Percentiles rank a stretch among this genome's conserved stretches.
phyloP scores from a whole-genome alignment of 1,139 yeast species.

The Magnusiomyces tetraspermus region DNA sequence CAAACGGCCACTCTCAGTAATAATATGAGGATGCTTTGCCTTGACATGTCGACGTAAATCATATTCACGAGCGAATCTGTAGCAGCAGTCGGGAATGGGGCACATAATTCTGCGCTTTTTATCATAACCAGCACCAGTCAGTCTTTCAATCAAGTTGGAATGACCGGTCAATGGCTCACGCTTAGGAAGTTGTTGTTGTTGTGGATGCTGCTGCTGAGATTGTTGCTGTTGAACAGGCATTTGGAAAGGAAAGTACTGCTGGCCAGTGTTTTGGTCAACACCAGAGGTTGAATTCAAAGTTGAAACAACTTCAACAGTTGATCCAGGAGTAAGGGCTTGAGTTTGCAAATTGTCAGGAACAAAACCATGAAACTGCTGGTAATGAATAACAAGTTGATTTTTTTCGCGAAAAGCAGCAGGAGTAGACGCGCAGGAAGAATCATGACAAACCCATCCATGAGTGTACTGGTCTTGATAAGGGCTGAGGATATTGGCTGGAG shows the following conservation, averaged over 20 bases:
- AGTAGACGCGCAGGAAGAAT: slow-evolving; percentile 32
- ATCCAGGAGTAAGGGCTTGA: slow-evolving; percentile 15
- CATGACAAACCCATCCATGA: slow-evolving; percentile 16
- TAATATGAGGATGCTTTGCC: slow-evolving; percentile 21
- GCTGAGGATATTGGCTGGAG: not conserved
- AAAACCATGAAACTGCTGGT: slow-evolving; percentile 33
- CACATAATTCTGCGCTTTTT: slow-evolving; percentile 28
- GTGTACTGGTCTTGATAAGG: slow-evolving; percentile 3
- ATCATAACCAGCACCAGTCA: slow-evolving; percentile 34
- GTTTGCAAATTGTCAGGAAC: slow-evolving; percentile 22
- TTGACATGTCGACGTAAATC: slow-evolving; percentile 34
- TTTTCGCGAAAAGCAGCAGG: slow-evolving; percentile 32
- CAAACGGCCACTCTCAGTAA: slow-evolving; percentile 8
- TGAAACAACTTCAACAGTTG: slow-evolving; percentile 12
- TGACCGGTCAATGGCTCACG: slow-evolving; percentile 14
- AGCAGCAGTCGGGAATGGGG: slow-evolving; percentile 28
- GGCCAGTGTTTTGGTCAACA: slow-evolving; percentile 3
- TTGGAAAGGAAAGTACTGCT: slow-evolving; percentile 4
- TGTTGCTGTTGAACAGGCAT: slow-evolving; percentile 6
- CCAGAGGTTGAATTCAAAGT: slow-evolving; percentile 13
- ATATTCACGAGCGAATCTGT: slow-evolving; percentile 33
- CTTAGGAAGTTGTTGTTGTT: slow-evolving; percentile 9
- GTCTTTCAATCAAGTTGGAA: slow-evolving; percentile 25
- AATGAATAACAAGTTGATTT: slow-evolving; percentile 39
- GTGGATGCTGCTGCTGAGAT: slow-evolving; percentile 3